Base-by-base conservation (phyloP, 2,329 filamentous ascomycete genomes). In the Malbranchea zuffiana region DNA sequence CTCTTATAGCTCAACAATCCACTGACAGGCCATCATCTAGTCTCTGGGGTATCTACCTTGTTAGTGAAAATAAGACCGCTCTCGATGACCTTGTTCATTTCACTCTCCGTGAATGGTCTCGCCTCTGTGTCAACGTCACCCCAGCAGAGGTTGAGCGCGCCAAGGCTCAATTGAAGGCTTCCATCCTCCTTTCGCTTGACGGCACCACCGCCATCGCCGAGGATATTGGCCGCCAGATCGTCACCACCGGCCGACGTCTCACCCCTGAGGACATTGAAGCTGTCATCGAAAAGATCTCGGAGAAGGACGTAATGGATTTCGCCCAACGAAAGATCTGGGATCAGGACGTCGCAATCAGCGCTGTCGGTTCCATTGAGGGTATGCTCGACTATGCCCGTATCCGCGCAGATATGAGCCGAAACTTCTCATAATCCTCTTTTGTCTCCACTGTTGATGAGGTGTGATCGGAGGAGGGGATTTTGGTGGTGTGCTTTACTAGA, bases 1-100 rank as follows among this genome's bases (percentile, higher is more conserved):
- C 30, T 15, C 2, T 30, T 32, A 15, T 35, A 2, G 16, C 16
- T 28, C 10, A 11, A 4, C 4, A 7, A 18, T 24, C 5, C 6
- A n/a, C 11, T 30, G 27, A 27, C 26, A 35, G 19, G 11, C 16
- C 5, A 21, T 40, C 17, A 8, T 28, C 6, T 54, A 94, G 90
- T 74, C 84, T 98, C 52, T 98, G 90, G 90, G 90, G 90, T 69
- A 96, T 96, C 72, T 98, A 98, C 75, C 75, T 98, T 45, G 84
- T 93, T 54, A 85, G 83, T 56, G 87, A 95, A 67, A 82, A 90
- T 68, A 68, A 82, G 53, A 86, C 81, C 54, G 74, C 74, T 51
- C 72, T 98, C 53, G 90, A 98, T 57, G 90, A 98, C 63, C 80
- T 98, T 36, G 82, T 95, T 53, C 90, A 98, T 77, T 98, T 98